Base-by-base conservation (phyloP, 2,329 filamentous ascomycete genomes). In the Trichoderma arundinaceum region DNA sequence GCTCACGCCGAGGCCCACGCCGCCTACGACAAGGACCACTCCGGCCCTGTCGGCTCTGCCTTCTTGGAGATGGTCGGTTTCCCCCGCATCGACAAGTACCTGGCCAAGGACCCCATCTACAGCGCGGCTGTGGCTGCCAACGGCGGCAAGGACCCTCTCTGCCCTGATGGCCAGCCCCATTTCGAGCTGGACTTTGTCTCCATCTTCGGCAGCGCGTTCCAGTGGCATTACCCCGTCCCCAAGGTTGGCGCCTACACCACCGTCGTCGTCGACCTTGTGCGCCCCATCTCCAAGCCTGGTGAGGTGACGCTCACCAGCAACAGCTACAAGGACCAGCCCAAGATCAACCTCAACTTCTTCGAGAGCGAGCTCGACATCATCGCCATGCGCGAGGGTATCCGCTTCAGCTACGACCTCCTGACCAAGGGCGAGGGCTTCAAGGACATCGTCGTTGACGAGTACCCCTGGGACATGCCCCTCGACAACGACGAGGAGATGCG, bases 131-230 rank as follows among this genome's bases (percentile, higher is more conserved):
- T 81, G 68, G 73, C 74, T 13, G 76, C 74, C 19, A 82, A 82
- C 68, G 80, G 77, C 10, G 78, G 77, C 0, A 69, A 74, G 0
- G 85, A 88, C 63, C 85, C 85, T 2, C 87, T 87, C 70, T 81
- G 81, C 1, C 85, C 85, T 0, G 78, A 75, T 3, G 85, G 84
- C 7, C 84, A 88, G 73, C 85, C 86, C 32, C 85, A 88, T 68
- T 87, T 88, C 68, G 85, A 88, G 74, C 79, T 87, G 39, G 86
- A 89, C 74, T 89, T 89, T 70, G 82, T 89, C 10, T 77, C 80
- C 60, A 81, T 88, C 78, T 89, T 88, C 72, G 69, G 76, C 53
- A 77, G 75, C 51, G 80, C 80, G 4, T 82, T 83, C 74, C 80
- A 82, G 72, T 82, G 80, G 80, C 81, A 82, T 72, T 79, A 76